Evolutionary conservation across 306 rosid species (phyloP).

Genomic region (Inga laurina): DNA sequence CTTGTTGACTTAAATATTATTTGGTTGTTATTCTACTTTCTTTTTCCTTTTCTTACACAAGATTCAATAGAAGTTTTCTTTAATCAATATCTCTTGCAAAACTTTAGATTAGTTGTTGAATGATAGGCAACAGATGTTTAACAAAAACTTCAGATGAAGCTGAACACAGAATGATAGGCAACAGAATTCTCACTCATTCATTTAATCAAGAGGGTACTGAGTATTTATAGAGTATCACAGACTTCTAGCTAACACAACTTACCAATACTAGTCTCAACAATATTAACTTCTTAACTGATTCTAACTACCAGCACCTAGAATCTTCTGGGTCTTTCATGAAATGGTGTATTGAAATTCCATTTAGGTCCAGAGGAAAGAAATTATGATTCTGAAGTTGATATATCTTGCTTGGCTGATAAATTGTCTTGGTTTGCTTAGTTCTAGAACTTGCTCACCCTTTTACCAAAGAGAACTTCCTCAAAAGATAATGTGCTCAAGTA

Average conservation of each 20-base stretch:
- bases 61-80: not conserved
- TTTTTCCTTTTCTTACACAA: not conserved
- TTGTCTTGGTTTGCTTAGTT: slow-evolving; percentile 12
- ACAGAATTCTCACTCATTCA: not conserved
- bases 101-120: not conserved
- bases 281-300: not conserved
- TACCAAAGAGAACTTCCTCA: not conserved
- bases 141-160: too few species aligned
- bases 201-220: not conserved
- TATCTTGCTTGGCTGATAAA: not conserved
- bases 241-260: too few species aligned
- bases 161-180: not conserved
- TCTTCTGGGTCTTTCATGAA: not conserved
- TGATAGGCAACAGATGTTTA: too few species aligned
- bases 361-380: not conserved
- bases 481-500: slow-evolving; percentile 21
- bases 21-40: slow-evolving; percentile 1
- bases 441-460: not conserved
- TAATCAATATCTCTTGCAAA: not conserved
- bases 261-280: not conserved
- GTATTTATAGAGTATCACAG: not conserved
- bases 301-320: not conserved
- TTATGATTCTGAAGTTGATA: not conserved
- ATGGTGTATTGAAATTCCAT: slow-evolving; percentile 1
- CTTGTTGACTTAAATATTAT: slow-evolving; percentile 5